Percentiles rank a stretch among this genome's conserved stretches.
phyloP scores from a whole-genome alignment of 1,284 basidiomycete genomes.

The Ceratobasidium papillatum region DNA sequence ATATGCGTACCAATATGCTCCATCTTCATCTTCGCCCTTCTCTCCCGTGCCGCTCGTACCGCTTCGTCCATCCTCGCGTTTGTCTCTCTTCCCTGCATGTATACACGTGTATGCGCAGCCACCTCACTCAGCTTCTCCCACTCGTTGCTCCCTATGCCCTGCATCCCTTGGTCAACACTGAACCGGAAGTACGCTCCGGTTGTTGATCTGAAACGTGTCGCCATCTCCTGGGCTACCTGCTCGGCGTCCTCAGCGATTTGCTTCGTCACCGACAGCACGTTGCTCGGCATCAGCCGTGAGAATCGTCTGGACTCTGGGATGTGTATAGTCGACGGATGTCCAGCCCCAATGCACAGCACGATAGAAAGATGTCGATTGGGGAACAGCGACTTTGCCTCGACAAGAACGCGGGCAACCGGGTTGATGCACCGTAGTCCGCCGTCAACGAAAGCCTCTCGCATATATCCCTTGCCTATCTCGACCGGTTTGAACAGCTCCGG shows the following conservation, averaged over 20 bases:
- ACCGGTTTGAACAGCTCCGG: too few species aligned
- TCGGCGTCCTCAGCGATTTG: background rate
- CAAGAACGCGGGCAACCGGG: background rate
- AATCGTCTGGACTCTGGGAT: background rate
- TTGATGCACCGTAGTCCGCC: background rate
- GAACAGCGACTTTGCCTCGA: background rate
- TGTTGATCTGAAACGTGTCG: background rate
- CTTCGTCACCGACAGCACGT: background rate
- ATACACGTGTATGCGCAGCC: background rate
- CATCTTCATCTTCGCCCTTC: background rate
- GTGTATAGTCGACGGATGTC: background rate
- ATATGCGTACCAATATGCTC: too few species aligned
- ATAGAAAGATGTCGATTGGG: background rate
- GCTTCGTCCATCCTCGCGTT: background rate
- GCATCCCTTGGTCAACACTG: background rate
- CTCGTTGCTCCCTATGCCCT: background rate
- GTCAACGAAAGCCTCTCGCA: background rate
- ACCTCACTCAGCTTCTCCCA: background rate
- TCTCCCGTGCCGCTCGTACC: background rate
- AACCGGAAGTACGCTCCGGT: background rate
- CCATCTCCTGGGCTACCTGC: slow-evolving; percentile 4
- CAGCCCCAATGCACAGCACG: background rate
- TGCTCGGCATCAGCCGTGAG: background rate
- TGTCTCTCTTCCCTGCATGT: background rate
- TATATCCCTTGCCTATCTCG: too few species aligned